Conservation (phyloP, 2,329 filamentous ascomycete species). For the Coniochaeta sp. region DNA sequence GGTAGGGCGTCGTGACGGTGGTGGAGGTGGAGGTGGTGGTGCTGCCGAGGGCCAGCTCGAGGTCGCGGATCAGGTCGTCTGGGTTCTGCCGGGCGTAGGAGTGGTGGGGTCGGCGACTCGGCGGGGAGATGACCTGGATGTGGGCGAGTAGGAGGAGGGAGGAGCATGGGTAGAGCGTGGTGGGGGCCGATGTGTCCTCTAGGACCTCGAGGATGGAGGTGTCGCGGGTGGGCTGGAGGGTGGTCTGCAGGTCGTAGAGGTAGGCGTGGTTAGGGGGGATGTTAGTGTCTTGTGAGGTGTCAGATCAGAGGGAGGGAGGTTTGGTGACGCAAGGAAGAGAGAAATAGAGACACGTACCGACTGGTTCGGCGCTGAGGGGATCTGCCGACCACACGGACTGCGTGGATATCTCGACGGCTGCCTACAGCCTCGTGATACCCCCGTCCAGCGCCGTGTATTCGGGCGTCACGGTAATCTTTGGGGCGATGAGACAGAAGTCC, state of each 20-base stretch:
- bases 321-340: background rate
- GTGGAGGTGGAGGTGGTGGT: too few species aligned
- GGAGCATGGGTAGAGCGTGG: background rate
- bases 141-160: constrained; percentile 40
- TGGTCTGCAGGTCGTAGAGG: constrained; percentile 39
- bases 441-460: constrained; percentile 28
- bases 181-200: constrained; percentile 23
- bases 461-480: constrained; percentile 34
- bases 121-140: constrained; percentile 24
- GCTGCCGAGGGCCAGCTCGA: constrained; percentile 49
- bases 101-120: constrained; percentile 13
- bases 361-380: constrained; percentile 1
- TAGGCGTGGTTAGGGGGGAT: constrained; percentile 31
- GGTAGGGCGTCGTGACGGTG: constrained; percentile 39
- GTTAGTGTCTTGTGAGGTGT: background rate
- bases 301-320: background rate
- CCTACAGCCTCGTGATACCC: constrained; percentile 33
- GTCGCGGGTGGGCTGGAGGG: constrained; percentile 33
- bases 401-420: constrained; percentile 39
- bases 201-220: constrained; percentile 39
- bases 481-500: constrained; percentile 25
- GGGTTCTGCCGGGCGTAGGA: constrained; percentile 31
- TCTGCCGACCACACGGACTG: constrained; percentile 21
- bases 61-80: constrained; percentile 50
- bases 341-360: constrained; percentile 7